phyloP scores from a whole-genome alignment of 2,329 filamentous ascomycete genomes.

The Trichoderma citrinoviride region DNA sequence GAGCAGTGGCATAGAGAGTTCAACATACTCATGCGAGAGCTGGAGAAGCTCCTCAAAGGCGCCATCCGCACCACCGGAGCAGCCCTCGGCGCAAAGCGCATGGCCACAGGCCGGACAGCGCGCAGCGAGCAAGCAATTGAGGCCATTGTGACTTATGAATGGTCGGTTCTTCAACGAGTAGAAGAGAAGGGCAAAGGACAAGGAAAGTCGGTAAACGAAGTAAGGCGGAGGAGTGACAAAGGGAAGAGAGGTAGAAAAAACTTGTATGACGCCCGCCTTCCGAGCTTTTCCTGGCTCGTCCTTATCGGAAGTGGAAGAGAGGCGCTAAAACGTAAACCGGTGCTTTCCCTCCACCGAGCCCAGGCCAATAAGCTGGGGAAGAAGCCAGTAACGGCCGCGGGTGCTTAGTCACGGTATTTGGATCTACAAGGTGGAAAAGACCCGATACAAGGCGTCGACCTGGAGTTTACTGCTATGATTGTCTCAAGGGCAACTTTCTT shows the following conservation, averaged over 20 bases:
- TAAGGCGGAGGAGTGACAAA: background rate
- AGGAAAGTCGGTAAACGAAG: background rate
- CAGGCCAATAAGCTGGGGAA: background rate
- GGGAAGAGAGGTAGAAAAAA: background rate
- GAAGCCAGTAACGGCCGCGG: background rate
- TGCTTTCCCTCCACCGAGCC: background rate
- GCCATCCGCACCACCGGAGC: slow-evolving; percentile 41
- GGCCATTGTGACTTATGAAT: slow-evolving; percentile 47
- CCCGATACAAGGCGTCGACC: slow-evolving; percentile 16
- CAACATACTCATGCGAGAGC: slow-evolving; percentile 38
- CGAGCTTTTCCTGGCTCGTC: too few relatives aligned
- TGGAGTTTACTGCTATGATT: background rate
- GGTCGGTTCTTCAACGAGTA: background rate
- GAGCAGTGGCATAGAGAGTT: background rate
- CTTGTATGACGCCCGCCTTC: slow-evolving; percentile 12
- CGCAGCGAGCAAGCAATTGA: slow-evolving; percentile 59
- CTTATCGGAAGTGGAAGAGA: background rate
- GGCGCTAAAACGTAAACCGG: slow-evolving; percentile 1
- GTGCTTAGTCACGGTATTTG: slow-evolving; percentile 1
- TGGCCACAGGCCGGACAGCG: slow-evolving; percentile 47
- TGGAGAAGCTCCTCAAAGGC: slow-evolving; percentile 42
- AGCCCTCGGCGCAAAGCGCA: slow-evolving; percentile 40
- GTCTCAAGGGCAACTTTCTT: too few relatives aligned
- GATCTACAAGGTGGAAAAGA: background rate
- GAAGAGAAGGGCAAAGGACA: background rate